phyloP scores from a whole-genome alignment of 768 basidiomycete species.

The Russula lepida region DNA sequence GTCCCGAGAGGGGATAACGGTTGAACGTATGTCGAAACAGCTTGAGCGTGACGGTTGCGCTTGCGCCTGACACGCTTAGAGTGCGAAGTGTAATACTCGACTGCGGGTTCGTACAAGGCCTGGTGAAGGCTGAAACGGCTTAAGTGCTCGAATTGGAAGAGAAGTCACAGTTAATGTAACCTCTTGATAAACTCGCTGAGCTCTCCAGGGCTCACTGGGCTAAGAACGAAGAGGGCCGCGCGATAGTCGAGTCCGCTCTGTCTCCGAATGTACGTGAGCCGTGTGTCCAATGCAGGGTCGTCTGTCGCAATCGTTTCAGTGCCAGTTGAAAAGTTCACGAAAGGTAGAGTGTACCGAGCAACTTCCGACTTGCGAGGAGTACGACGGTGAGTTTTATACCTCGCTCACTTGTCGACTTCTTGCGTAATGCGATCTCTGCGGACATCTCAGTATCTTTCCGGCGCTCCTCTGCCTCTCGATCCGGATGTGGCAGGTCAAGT shows the following conservation, averaged over 20 bases:
- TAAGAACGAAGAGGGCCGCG: slow-evolving; percentile 89
- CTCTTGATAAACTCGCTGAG: slow-evolving; percentile 84
- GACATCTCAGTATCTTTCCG: slow-evolving; percentile 68
- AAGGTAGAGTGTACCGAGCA: slow-evolving; percentile 59
- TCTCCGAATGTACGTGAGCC: slow-evolving; percentile 79
- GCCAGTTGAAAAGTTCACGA: background rate
- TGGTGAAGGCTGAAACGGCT: slow-evolving; percentile 58
- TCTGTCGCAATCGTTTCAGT: slow-evolving; percentile 38
- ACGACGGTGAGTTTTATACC: slow-evolving; percentile 94
- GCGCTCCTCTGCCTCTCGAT: slow-evolving; percentile 58
- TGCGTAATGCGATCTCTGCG: slow-evolving; percentile 68
- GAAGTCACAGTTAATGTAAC: slow-evolving; percentile 30
- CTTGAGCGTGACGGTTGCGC: slow-evolving; percentile 70
- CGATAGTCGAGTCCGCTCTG: slow-evolving; percentile 86
- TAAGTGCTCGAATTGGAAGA: slow-evolving; percentile 2
- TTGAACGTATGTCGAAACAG: slow-evolving; percentile 42
- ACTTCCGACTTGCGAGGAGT: slow-evolving; percentile 75
- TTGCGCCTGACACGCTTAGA: slow-evolving; percentile 89
- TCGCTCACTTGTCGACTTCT: slow-evolving; percentile 72
- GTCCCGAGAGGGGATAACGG: slow-evolving; percentile 39
- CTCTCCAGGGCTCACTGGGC: slow-evolving; percentile 81
- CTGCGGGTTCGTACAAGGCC: slow-evolving; percentile 78
- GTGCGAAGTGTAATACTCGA: slow-evolving; percentile 91
- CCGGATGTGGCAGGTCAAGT: slow-evolving; percentile 44
- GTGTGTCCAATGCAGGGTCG: slow-evolving; percentile 71